phyloP scores from a whole-genome alignment of 176 grass and related monocot genomes.

The Cenchrus americanus region DNA sequence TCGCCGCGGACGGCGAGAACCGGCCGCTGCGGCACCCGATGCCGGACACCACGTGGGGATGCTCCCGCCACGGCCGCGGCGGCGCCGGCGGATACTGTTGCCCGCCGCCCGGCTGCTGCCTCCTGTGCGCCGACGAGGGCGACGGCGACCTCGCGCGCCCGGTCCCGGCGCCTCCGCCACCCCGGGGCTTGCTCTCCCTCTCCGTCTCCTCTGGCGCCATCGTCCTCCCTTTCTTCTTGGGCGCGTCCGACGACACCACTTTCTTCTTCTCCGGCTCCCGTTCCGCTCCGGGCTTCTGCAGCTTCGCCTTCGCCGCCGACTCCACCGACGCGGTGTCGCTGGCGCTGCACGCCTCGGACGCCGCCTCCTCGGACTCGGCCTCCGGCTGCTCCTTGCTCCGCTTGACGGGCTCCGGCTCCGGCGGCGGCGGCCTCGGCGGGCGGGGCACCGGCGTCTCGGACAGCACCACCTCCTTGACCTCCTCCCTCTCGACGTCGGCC shows the following conservation, averaged over 20 bases:
- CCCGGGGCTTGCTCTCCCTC: slow-evolving; percentile 1
- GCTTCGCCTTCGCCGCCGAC: neutral
- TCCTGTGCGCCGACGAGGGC: slow-evolving; percentile 32
- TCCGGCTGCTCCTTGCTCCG: neutral
- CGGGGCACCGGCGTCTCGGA: slow-evolving; percentile 41
- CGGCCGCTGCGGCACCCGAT: slow-evolving; percentile 63
- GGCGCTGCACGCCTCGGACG: slow-evolving; percentile 29
- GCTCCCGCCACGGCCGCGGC: slow-evolving; percentile 33
- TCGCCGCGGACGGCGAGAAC: slow-evolving; percentile 47
- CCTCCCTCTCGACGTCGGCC: slow-evolving; percentile 44
- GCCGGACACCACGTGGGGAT: slow-evolving; percentile 46
- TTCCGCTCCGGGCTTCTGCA: neutral
- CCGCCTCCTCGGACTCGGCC: neutral
- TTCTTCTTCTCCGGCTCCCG: slow-evolving; percentile 36
- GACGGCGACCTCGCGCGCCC: slow-evolving; percentile 49
- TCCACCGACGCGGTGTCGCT: slow-evolving; percentile 36
- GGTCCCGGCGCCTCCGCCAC: neutral
- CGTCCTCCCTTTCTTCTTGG: neutral
- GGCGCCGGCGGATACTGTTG: neutral
- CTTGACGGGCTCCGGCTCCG: slow-evolving; percentile 36
- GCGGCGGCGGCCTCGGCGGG: slow-evolving; percentile 1
- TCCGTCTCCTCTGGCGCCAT: slow-evolving; percentile 4
- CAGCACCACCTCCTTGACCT: slow-evolving; percentile 71
- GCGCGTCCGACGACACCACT: neutral
- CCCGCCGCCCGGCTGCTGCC: neutral